A percentile compares a stretch with the other conserved stretches of the same genome.
phyloP scores from a whole-genome alignment of 495 filamentous ascomycete species.

The Aspergillus sclerotiicarbonarius region DNA sequence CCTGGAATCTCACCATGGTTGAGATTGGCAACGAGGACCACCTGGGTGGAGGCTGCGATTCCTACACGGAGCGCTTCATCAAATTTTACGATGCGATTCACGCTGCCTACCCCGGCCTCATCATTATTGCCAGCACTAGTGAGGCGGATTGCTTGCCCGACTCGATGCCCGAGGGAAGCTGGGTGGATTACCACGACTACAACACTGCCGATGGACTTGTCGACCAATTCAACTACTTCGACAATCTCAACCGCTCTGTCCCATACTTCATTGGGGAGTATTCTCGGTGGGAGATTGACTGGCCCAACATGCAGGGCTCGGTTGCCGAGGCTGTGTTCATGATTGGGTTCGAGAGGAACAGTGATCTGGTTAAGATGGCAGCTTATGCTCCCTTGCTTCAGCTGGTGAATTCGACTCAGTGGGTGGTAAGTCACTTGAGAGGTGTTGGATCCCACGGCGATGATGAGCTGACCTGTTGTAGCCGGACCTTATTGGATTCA shows the following conservation, averaged over 20 bases:
- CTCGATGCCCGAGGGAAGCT: constrained; percentile 27
- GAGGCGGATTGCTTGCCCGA: constrained; percentile 33
- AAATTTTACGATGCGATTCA: constrained; percentile 57
- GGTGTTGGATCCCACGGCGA: not conserved
- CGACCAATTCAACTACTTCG: constrained; percentile 49
- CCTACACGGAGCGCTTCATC: constrained; percentile 59
- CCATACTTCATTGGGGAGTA: constrained; percentile 51
- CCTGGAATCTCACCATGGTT: constrained; percentile 57
- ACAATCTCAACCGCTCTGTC: constrained; percentile 35
- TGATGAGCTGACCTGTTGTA: constrained; percentile 5
- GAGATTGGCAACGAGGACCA: constrained; percentile 68
- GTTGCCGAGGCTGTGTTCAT: constrained; percentile 62
- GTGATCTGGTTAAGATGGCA: constrained; percentile 49
- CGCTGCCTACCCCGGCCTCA: constrained; percentile 59
- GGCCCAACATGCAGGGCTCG: constrained; percentile 50
- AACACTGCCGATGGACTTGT: constrained; percentile 41
- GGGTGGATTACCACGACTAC: constrained; percentile 47
- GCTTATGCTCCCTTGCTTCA: constrained; percentile 44
- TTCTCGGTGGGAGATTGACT: constrained; percentile 47
- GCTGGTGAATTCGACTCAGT: constrained; percentile 35
- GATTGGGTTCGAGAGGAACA: constrained; percentile 61
- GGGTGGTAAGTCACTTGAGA: constrained; percentile 20
- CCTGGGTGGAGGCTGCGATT: constrained; percentile 47
- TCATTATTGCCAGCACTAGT: constrained; percentile 50
- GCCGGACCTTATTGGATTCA: constrained; percentile 26